A percentile compares a stretch with the other conserved stretches of the same genome.
These are phyloP conservation scores for Leucocoprinus birnbaumii DNA, from an alignment of 768 basidiomycete genomes.

Conservation along the genomic window DNA sequence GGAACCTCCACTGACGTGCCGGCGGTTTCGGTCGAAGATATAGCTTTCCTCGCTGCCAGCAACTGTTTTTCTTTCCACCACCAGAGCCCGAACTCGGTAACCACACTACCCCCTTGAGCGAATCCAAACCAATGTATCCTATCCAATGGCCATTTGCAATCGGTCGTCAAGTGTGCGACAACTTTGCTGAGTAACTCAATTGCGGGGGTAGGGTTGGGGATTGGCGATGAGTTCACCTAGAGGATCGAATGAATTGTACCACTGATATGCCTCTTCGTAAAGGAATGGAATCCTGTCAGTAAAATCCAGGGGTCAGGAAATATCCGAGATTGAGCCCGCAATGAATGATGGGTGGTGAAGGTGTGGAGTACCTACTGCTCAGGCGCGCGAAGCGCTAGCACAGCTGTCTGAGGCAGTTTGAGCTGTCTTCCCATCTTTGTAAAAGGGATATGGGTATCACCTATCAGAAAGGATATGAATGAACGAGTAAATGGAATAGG, in stretches of 20 bases:
- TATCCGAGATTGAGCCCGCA: not conserved
- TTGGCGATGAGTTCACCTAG: constrained; percentile 68
- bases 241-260: constrained; percentile 80
- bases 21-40: constrained; percentile 1
- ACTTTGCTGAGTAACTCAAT: constrained; percentile 53
- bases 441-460: constrained; percentile 82
- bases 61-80: constrained; percentile 46
- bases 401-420: constrained; percentile 87
- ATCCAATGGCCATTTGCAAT: constrained; percentile 62
- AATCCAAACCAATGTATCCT: constrained; percentile 89
- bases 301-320: not conserved
- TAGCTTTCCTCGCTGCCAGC: constrained; percentile 15
- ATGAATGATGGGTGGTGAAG: not conserved
- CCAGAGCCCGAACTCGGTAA: constrained; percentile 59
- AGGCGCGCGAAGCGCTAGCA: constrained; percentile 77
- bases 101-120: constrained; percentile 82
- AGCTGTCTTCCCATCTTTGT: constrained; percentile 66
- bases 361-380: constrained; percentile 49
- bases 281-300: constrained; percentile 67
- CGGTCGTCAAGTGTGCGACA: constrained; percentile 52
- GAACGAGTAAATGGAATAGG: constrained; percentile 16
- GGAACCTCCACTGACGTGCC: constrained; percentile 15
- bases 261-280: constrained; percentile 78
- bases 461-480: no score
- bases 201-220: constrained; percentile 73